Percentiles rank a stretch among this genome's conserved stretches.
phyloP scores from a whole-genome alignment of 495 filamentous ascomycete species.

The Daldinia grandis region DNA sequence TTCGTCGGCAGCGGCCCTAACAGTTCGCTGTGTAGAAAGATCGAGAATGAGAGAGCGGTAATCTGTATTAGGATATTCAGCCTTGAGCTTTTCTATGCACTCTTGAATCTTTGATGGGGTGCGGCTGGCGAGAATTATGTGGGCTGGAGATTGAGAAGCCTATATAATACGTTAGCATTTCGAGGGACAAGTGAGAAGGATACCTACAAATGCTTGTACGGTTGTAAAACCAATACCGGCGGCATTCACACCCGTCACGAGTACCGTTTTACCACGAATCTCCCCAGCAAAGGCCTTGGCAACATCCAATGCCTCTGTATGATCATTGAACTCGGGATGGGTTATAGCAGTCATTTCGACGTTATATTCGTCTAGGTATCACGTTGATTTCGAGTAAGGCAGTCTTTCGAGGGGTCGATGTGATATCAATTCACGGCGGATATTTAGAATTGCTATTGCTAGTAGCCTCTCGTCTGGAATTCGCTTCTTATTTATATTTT shows the following conservation, averaged over 20 bases:
- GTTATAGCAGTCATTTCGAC: slow-evolving; percentile 47
- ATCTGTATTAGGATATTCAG: slow-evolving; percentile 48
- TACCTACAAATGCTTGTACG: slow-evolving; percentile 53
- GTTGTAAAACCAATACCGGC: slow-evolving; percentile 54
- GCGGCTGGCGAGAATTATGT: slow-evolving; percentile 54
- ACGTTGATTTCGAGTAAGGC: not conserved
- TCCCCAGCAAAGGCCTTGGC: slow-evolving; percentile 48
- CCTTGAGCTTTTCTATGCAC: slow-evolving; percentile 48
- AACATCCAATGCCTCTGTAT: slow-evolving; percentile 53
- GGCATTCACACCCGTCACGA: slow-evolving; percentile 56
- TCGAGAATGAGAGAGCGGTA: slow-evolving; percentile 53
- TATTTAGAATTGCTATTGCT: not conserved
- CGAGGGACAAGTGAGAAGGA: not conserved
- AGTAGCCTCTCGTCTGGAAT: not conserved
- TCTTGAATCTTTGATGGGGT: slow-evolving; percentile 51
- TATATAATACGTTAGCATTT: slow-evolving; percentile 19
- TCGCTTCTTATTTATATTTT: not conserved
- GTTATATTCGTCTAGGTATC: not conserved
- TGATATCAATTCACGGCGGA: not conserved
- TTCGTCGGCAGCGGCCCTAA: slow-evolving; percentile 52
- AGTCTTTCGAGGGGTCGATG: not conserved
- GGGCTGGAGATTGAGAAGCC: slow-evolving; percentile 55
- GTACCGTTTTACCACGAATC: slow-evolving; percentile 51
- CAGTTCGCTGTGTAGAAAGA: slow-evolving; percentile 54
- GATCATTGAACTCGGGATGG: slow-evolving; percentile 48